Evolutionary conservation across 371 early-diverging fungal genomes (phyloP), one percentile per base, ranked within the genome.

Genomic region (Mitosporidium daphniae): DNA sequence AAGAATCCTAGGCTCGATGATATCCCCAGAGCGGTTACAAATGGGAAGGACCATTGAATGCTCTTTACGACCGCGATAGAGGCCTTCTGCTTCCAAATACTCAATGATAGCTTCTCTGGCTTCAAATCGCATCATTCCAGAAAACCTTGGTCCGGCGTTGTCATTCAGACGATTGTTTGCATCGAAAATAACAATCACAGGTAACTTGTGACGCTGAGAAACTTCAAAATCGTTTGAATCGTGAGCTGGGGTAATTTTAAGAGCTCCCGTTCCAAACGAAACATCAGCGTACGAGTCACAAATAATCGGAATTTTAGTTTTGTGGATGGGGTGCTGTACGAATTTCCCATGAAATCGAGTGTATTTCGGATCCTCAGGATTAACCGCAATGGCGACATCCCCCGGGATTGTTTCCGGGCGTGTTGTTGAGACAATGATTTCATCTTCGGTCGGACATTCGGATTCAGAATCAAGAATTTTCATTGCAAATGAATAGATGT

Each of bases 241-340:
- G 47, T 95, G 94, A n/a, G 93, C 89, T 6, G 82, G 91, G 0
- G 99, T 94, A 31, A 98, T 78, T 55, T 98, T 98, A 36, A 98
- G 78, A 31, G 86, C 80, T 45, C 99, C 98, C 15, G 91, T 89
- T 47, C 94, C 95, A 41, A 91, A 84, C 3, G 54, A 61, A 57
- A 70, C 66, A 33, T 93, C 93, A 24, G 75, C 91, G 27, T 61
- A 60, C 33, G 64, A 60, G 35, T 74, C 75, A 39, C 74, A 71
- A 18, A 74, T 51, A 31, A 93, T 77, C 19, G 75, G 73, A 32
- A 94, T 64, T 33, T 59, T 56, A 26, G 75, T 62, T 20, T 56
- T 54, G 23, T 72, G 53, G 53, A 98, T 70, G 16, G 99, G 99
- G 48, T 98, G 97, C 12, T 66, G 50, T 8, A 63, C 89, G 38